Conservation (phyloP, 2,329 filamentous ascomycete species). For the Fusarium torulosum region DNA sequence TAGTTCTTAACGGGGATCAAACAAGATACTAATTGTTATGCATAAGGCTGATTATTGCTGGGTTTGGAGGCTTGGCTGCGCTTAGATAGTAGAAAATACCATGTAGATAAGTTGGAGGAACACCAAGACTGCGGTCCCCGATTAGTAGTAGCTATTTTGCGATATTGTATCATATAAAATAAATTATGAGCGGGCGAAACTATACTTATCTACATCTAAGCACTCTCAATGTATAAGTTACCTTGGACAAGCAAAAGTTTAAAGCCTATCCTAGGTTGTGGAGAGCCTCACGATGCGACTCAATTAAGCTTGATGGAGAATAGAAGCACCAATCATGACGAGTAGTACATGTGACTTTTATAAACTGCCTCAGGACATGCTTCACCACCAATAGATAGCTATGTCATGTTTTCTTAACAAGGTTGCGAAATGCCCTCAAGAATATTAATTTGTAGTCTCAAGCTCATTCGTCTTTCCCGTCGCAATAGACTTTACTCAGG, state of each 20-base stretch:
- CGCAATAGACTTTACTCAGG: neutral
- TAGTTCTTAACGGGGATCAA: neutral
- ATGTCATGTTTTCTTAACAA: neutral
- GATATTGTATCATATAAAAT: too few species aligned
- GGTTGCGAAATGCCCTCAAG: neutral
- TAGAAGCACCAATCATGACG: neutral
- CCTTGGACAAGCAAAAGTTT: too few species aligned
- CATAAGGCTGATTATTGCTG: neutral
- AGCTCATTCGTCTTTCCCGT: neutral
- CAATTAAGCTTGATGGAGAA: neutral
- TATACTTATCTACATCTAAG: too few species aligned
- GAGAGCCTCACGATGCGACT: neutral
- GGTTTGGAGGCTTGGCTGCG: neutral
- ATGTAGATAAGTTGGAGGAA: neutral
- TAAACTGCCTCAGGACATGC: neutral
- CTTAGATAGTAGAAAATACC: neutral
- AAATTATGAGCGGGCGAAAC: too few species aligned
- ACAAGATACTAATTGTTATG: neutral
- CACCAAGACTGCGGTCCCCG: too few species aligned
- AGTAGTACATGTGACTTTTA: neutral
- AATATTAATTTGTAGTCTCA: neutral
- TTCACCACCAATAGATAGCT: neutral
- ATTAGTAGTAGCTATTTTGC: too few species aligned
- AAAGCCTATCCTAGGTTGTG: too few species aligned
- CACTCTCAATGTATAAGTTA: too few species aligned